Base-by-base conservation (phyloP, 306 rosid genomes). In the Mimosa bimucronata region DNA sequence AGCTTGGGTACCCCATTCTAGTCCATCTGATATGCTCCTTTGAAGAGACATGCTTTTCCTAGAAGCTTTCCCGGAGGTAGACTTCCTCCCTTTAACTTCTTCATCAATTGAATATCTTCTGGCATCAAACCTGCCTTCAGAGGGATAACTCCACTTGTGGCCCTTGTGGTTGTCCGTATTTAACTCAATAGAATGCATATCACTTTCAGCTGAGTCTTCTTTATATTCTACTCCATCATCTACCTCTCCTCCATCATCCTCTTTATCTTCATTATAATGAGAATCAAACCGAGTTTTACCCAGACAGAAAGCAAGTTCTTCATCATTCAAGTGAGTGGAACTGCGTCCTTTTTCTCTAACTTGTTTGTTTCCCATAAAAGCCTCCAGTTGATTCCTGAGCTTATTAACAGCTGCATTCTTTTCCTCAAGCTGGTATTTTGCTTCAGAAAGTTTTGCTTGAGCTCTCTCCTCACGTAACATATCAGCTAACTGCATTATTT, bases 1-100 rank as follows among this genome's bases (percentile, higher is more conserved):
- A 64, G 82, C 60, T 83, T 89, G 94, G 80, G 58, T 44, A 15
- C 89, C 96, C 88, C 92, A 87, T 78, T 95, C 99, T 30, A 93
- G 80, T 84, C 94, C 97, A 76, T 96, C 97, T 34, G 99, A 96
- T 58, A 89, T 80, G 85, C 99, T 95, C 82, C 99, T 93, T 74
- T 91, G 98, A 73, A 95, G 83, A 57, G 94, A 93, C 64, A 90
- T 90, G 92, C 89, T 90, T 86, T 78, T 88, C 79, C 97, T 90
- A 2, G 97, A 79, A 79, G 78, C 90, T 83, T 79, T 96, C 38
- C 91, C 92, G 1, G 99, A 90, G 46, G 86, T 79, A 80, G 97
- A 91, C 74, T 83, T 91, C 82, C 97, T 85, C 55, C 87, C 94
- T 79, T 83, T 88, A 66, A 73, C 86, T 81, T 91, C 97, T 53